Base-by-base conservation (phyloP, 768 basidiomycete species). In the Psilocybe tampanensis region DNA sequence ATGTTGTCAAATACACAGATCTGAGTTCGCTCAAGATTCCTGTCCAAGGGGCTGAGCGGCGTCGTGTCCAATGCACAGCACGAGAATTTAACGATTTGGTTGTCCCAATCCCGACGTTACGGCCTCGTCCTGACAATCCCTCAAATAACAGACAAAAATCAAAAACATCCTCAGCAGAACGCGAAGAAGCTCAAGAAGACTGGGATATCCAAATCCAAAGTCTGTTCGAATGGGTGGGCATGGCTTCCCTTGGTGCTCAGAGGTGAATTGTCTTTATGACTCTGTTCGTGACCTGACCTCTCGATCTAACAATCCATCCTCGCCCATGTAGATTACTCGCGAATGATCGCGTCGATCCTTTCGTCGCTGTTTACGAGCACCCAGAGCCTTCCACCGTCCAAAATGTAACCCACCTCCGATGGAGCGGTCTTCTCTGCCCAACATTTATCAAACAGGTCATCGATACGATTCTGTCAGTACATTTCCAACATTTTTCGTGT, bases 181-280 rank as follows among this genome's bases (percentile, higher is more conserved):
- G 64, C 26, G 62, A 67, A 2, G 79, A 80, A 21, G 69, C 59
- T n/a, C 26, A 63, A 8, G 83, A 85, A 43, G 83, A 85, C 54
- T 84, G 84, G 78, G 68, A 79, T 7, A 71, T 74, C 9, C 72
- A 74, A 8, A 69, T 82, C 42, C 66, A 70, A 8, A 70, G 65
- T 2, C 69, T 89, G 15, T 86, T 88, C 50, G 90, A 91, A 66
- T 92, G 90, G 90, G 76, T 84, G 8, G 90, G 89, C 7, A 80
- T 91, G 83, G 86, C 83, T 2, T 77, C 76, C 55, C 64, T 91
- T 4, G 87, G 84, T 13, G 76, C 90, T 1, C 86, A 88, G 65
- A 77, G 90, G 90, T 86, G 29, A 29, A 29, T 29, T 29, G 9
- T 29, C 29, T 29, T 9, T 29, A 58, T 6, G 66, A 43, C 8